Evolutionary conservation across 78 protist genomes (phyloP), one percentile per base, ranked within the genome.

Genomic region (Neovahlkampfia damariscottae): DNA sequence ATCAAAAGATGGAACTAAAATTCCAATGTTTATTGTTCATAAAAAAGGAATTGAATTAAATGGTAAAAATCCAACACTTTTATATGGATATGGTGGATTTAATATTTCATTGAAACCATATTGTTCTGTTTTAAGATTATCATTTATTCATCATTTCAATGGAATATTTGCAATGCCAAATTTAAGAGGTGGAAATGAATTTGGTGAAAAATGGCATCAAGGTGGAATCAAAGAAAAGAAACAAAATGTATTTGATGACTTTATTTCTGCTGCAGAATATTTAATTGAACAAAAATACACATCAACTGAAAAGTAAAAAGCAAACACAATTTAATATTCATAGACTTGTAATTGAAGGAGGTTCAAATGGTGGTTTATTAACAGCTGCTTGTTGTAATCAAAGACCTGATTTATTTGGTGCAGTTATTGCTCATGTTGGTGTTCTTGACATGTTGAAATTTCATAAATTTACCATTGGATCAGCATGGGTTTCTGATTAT

Each of bases 61-160:
- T 1, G 89, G 88, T 8, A 8, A 0, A 30, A 82, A 70, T 59
- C 88, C 89, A 68, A 3, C 67, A 27, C 6, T 76, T 38, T 32
- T 90, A 41, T 85, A 85, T 38, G 96, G 86, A 8, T 95, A 95
- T 77, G 98, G 98, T 10, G 98, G 98, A 50, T 95, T 95, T 76
- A 79, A 84, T 69, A 82, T 89, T 37, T 34, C 89, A 34, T 29
- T 89, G 29, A 62, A 71, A 9, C 92, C 93, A 10, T 66, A 66
- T 1, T 93, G 89, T 81, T 30, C 67, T 2, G 68, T 71, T 7
- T 59, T 35, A 2, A 66, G 78, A 10, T 35, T 89, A 8, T 73
- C 72, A 28, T 88, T 86, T 38, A 3, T 84, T 5, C 40, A 78
- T 28, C 38, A 93, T 73, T 50, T 80, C 34, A 67, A 86, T 30